phyloP scores from a whole-genome alignment of 345 rosid genomes.

The Punica granatum region DNA sequence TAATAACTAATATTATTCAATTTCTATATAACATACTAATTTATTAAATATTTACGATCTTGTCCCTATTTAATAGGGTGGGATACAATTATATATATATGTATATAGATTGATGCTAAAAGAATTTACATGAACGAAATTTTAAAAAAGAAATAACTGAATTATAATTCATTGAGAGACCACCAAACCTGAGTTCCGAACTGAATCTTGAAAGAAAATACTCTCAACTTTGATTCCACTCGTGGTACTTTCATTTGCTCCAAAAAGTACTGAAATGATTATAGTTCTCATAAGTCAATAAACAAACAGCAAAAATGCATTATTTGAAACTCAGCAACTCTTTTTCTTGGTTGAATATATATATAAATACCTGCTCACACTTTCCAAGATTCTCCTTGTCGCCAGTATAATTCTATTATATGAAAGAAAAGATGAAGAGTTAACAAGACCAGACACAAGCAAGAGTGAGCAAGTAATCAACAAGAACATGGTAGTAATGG shows the following conservation, averaged over 20 bases:
- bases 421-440: slow-evolving; percentile 5
- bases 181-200: slow-evolving; percentile 84
- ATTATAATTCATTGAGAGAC: slow-evolving; percentile 24
- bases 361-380: slow-evolving; percentile 77
- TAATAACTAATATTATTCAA: too few relatives aligned
- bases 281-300: neutral
- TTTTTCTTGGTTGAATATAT: neutral
- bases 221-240: slow-evolving; percentile 91
- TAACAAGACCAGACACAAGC: neutral
- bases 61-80: too few relatives aligned
- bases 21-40: too few relatives aligned
- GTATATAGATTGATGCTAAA: too few relatives aligned
- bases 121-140: slow-evolving; percentile 2
- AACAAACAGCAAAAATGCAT: neutral
- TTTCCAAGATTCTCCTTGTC: slow-evolving; percentile 79
- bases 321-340: neutral
- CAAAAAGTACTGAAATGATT: slow-evolving; percentile 61
- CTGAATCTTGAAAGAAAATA: slow-evolving; percentile 95
- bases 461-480: neutral
- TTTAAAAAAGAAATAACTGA: neutral
- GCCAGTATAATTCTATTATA: slow-evolving; percentile 62
- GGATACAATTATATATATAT: too few relatives aligned
- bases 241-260: slow-evolving; percentile 99
- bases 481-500: neutral
- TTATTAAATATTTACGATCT: too few relatives aligned